Evolutionary conservation across 2,329 filamentous ascomycete genomes (phyloP), one percentile per base, ranked within the genome.

Genomic region (Cladosporium oxysporum): DNA sequence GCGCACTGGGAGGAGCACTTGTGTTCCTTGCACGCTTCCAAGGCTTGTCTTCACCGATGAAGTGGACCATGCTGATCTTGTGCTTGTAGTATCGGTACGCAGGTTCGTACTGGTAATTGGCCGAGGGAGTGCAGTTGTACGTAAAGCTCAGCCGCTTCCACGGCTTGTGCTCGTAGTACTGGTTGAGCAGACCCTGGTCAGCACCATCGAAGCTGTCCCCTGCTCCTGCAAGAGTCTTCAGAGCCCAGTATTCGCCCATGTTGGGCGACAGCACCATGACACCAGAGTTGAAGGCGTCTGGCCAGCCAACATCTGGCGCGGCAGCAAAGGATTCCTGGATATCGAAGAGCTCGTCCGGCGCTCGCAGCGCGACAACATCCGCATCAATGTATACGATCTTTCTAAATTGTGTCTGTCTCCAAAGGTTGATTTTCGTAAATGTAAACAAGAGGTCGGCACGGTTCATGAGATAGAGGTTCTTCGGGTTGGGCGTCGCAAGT

Each of bases 201-300:
- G 95, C 95, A 58, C 95, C 95, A 77, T 99, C 95, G 75, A 99
- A 99, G 70, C 93, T 97, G 76, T 94, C 91, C 29, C 93, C 93
- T 64, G 89, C 85, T 71, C 93, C 87, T 29, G 95, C 93, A 84
- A 97, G 88, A 69, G 91, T 91, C 69, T 88, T 83, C 75, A 99
- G 84, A 50, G 92, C 91, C 79, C 92, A 90, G 79, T 93, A 98
- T 71, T 96, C 93, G 66, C 90, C 90, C 85, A 93, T 83, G 79
- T 94, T 90, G 37, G 95, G 95, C 18, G 85, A 90, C 67, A 99
- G 80, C 41, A 93, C 92, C 92, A 99, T 96, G 72, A 99, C 88
- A 74, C 95, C 95, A n/a, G 91, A 93, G 80, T 99, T 99, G 87
- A 98, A 98, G 68, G 93, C 87, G 80, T 99, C 95, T 37, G 95